Conservation (phyloP, 2,329 filamentous ascomycete species). For the Calonectria hongkongensis region DNA sequence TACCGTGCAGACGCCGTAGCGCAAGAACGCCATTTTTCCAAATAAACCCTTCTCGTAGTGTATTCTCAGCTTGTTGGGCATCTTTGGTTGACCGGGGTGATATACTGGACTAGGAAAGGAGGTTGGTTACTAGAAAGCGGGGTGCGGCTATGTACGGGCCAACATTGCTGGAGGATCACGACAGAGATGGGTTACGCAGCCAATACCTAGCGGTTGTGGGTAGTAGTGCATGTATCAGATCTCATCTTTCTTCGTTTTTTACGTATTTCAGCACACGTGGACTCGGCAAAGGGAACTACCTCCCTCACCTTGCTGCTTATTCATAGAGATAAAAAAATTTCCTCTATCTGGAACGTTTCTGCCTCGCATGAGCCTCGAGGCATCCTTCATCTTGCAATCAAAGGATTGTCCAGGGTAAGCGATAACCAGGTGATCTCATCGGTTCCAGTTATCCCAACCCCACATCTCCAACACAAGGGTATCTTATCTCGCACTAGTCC, state of each 20-base stretch:
- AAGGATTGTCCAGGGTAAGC: constrained; percentile 6
- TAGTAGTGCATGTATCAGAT: constrained; percentile 11
- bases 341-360: neutral
- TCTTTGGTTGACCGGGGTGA: neutral
- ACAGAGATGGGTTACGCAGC: too few relatives aligned
- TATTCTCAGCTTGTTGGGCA: neutral
- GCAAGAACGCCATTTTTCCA: neutral
- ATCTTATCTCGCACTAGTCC: constrained; percentile 14
- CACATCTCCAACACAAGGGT: constrained; percentile 23
- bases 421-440: constrained; percentile 22
- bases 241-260: neutral
- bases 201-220: neutral
- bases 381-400: neutral
- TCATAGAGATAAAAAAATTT: neutral
- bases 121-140: neutral
- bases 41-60: neutral
- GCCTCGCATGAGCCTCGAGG: neutral
- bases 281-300: neutral
- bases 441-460: constrained; percentile 25
- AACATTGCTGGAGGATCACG: too few relatives aligned
- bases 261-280: neutral
- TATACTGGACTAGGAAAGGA: neutral
- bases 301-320: neutral
- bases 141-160: neutral
- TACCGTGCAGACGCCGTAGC: neutral